Percentiles rank a stretch among this genome's conserved stretches.
These are phyloP conservation scores for Dendrothele bispora DNA, from an alignment of 768 basidiomycete species.

Conservation along the genomic window DNA sequence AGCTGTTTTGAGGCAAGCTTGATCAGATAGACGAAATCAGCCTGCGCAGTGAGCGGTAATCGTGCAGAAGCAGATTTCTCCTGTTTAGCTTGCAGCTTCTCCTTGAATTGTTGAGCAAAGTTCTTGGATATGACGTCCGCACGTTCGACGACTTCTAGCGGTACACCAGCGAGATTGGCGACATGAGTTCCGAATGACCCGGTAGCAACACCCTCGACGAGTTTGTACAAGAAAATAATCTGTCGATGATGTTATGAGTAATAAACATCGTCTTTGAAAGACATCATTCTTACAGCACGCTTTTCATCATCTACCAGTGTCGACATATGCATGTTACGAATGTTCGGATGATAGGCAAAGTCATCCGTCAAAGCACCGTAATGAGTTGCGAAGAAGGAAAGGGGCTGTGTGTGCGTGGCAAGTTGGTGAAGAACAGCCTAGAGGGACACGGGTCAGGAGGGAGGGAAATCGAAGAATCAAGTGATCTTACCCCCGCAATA, in stretches of 20 bases:
- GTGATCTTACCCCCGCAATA: constrained; percentile 74
- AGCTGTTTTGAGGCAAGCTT: constrained; percentile 56
- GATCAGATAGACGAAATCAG: constrained; percentile 85
- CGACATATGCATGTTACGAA: constrained; percentile 94
- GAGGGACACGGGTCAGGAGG: constrained; percentile 6
- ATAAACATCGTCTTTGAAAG: constrained; percentile 1
- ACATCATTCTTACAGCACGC: constrained; percentile 58
- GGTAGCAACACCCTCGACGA: constrained; percentile 82
- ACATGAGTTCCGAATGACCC: constrained; percentile 95
- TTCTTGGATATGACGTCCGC: constrained; percentile 86
- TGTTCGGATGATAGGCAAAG: constrained; percentile 88
- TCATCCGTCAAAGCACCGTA: constrained; percentile 96
- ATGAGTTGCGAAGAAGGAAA: constrained; percentile 97
- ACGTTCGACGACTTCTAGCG: constrained; percentile 78
- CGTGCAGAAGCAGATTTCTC: constrained; percentile 49
- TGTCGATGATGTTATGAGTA: constrained; percentile 26
- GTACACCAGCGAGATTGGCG: constrained; percentile 92
- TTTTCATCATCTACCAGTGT: constrained; percentile 93
- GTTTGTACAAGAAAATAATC: constrained; percentile 95
- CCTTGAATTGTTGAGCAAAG: constrained; percentile 87
- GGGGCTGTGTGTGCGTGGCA: constrained; percentile 86
- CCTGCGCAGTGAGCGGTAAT: constrained; percentile 80
- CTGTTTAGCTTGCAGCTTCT: constrained; percentile 68
- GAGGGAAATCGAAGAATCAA: not conserved
- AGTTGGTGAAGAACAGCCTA: constrained; percentile 93